Percentiles rank a stretch among this genome's conserved stretches.
Evolutionary conservation across 2,329 filamentous ascomycete species (phyloP).

Genomic region (Colletotrichum sp.): DNA sequence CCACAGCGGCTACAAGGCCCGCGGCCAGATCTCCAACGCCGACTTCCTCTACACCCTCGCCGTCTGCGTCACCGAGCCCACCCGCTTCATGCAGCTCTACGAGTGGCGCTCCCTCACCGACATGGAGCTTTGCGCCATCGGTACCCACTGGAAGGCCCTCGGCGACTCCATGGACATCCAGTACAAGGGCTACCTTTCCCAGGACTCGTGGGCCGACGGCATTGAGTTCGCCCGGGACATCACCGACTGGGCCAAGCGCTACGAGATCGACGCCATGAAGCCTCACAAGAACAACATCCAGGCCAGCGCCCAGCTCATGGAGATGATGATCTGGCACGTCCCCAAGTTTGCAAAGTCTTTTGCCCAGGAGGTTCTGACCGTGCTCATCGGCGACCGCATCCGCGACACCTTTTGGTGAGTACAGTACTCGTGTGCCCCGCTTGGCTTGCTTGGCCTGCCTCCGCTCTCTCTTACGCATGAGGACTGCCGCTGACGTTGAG

Average conservation of each 20-base stretch:
- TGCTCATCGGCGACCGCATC: constrained; percentile 68
- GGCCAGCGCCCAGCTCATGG: constrained; percentile 63
- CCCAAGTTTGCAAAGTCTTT: constrained; percentile 50
- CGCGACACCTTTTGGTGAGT: constrained; percentile 69
- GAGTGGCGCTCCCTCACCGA: constrained; percentile 75
- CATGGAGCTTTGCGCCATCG: constrained; percentile 71
- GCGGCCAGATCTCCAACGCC: constrained; percentile 39
- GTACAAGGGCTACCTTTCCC: constrained; percentile 44
- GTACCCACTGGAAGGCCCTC: constrained; percentile 73
- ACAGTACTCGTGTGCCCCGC: neutral
- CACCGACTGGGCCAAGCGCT: constrained; percentile 52
- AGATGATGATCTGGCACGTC: constrained; percentile 63
- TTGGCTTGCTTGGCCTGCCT: neutral
- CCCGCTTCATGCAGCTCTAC: constrained; percentile 65
- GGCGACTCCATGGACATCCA: constrained; percentile 73
- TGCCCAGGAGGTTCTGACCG: constrained; percentile 55
- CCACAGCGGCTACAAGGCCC: constrained; percentile 39
- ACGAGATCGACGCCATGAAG: constrained; percentile 66
- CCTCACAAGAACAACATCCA: constrained; percentile 53
- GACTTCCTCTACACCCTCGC: constrained; percentile 46
- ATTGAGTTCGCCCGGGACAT: constrained; percentile 58
- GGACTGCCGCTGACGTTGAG: neutral
- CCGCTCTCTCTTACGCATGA: neutral
- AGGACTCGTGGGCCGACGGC: constrained; percentile 50
- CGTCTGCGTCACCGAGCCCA: constrained; percentile 70